These are phyloP conservation scores for Coniella lustricola DNA, from an alignment of 2,329 filamentous ascomycete species.

Conservation along the genomic window DNA sequence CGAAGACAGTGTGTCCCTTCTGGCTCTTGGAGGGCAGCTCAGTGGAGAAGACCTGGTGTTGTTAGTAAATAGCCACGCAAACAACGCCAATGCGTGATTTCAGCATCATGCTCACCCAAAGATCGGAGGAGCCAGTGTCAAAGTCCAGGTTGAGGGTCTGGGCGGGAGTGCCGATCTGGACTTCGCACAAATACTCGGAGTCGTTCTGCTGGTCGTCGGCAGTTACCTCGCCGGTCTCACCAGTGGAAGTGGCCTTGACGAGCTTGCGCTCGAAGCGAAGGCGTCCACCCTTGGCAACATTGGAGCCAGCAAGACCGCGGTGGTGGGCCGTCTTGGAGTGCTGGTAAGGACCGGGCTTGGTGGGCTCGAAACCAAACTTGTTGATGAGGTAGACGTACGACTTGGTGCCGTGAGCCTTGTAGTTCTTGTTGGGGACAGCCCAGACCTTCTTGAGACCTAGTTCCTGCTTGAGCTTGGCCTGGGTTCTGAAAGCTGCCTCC, in stretches of 20 bases:
- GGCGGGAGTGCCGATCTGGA: constrained; percentile 57
- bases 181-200: constrained; percentile 55
- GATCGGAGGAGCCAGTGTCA: constrained; percentile 64
- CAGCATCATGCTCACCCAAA: constrained; percentile 48
- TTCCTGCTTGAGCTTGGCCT: constrained; percentile 29
- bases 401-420: constrained; percentile 52
- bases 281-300: constrained; percentile 40
- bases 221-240: constrained; percentile 40
- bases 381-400: constrained; percentile 55
- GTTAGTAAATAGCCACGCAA: constrained; percentile 7
- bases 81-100: not conserved
- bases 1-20: constrained; percentile 47
- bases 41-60: constrained; percentile 46
- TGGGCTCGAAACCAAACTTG: constrained; percentile 58
- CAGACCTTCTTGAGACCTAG: constrained; percentile 38
- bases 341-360: constrained; percentile 54
- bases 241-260: constrained; percentile 30
- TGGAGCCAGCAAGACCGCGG: constrained; percentile 38
- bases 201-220: constrained; percentile 64
- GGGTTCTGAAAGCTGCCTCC: constrained; percentile 28
- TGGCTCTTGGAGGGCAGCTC: constrained; percentile 32
- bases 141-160: constrained; percentile 59
- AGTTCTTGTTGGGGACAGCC: constrained; percentile 51
- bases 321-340: constrained; percentile 41
- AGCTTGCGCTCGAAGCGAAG: constrained; percentile 40